Base-by-base conservation (phyloP, 805 yeast genomes). In the Cyberlindnera nakhonratchasimensis region DNA sequence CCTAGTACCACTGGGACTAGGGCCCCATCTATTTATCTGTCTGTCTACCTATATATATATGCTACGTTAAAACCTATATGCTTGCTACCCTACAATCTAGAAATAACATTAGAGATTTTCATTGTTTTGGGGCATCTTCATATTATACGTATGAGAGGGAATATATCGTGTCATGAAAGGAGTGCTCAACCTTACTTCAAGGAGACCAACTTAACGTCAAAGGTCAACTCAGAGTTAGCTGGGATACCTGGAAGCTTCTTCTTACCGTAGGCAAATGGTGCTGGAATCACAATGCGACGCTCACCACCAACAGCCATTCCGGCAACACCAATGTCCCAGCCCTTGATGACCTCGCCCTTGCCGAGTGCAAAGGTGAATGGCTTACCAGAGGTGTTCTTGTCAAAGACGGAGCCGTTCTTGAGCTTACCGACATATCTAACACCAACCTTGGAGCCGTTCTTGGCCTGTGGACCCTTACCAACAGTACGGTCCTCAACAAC, bases 251-350 rank as follows among this genome's bases (percentile, higher is more conserved):
- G 99, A 52, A 93, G 76, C 52, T 86, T 79, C 72, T 86, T 83
- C 60, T 84, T 84, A 53, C 99, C 99, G 71, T 93, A 93, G 44
- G 96, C 99, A 81, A 86, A 86, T 60, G 90, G 79, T 41, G 99
- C 83, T 57, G 99, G 99, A 55, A 93, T 88, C 48, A 88, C 78
- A 54, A 93, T 88, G 74, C 98, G 82, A 78, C 99, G 90, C 77
- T 93, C 99, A 63, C 98, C 98, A 61, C 96, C 96, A 63, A 87
- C 95, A 44, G 95, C 81, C 97, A 93, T 90, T 65, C 98, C 98
- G 46, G 91, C 89, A 58, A 93, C 93, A 76, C 99, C 99, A 61
- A 91, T 77, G 65, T 93, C 99, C 87, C 96, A 93, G 53, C 98
- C 99, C 69, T 87, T 87, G 75, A 93, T 93, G 56, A 95, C 97